Percentiles rank a stretch among this genome's conserved stretches.
Conservation (phyloP, 2,329 filamentous ascomycete species). For the Chaetomium sp. region DNA sequence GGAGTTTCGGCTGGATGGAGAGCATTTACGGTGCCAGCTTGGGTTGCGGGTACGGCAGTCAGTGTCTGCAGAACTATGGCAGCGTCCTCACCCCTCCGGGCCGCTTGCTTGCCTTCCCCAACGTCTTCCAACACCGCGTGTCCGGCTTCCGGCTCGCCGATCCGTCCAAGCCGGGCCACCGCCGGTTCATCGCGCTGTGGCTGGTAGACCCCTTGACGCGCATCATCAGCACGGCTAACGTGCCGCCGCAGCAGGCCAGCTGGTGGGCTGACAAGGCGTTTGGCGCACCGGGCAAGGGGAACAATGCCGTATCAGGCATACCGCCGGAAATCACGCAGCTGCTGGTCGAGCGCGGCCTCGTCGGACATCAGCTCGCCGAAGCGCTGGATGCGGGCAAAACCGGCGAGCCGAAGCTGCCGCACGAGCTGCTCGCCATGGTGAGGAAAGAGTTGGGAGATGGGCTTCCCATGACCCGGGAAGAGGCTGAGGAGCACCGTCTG, state of each 20-base stretch:
- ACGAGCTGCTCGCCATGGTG: slow-evolving; percentile 36
- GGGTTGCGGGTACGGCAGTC: background rate
- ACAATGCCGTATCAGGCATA: background rate
- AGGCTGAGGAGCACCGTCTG: slow-evolving; percentile 43
- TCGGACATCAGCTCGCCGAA: slow-evolving; percentile 37
- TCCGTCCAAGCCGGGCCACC: slow-evolving; percentile 53
- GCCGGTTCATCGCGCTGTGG: slow-evolving; percentile 59
- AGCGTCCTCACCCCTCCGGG: slow-evolving; percentile 45
- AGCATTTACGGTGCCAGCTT: slow-evolving; percentile 29
- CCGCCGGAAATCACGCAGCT: slow-evolving; percentile 28
- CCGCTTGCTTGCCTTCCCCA: slow-evolving; percentile 50
- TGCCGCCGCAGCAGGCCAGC: slow-evolving; percentile 43
- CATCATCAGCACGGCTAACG: slow-evolving; percentile 49
- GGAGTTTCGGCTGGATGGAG: slow-evolving; percentile 26
- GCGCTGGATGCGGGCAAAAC: background rate
- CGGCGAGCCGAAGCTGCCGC: slow-evolving; percentile 31
- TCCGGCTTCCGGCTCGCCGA: slow-evolving; percentile 54
- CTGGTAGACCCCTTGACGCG: slow-evolving; percentile 58
- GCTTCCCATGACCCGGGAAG: slow-evolving; percentile 35
- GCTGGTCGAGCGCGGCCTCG: slow-evolving; percentile 24
- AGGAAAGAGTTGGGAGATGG: slow-evolving; percentile 27
- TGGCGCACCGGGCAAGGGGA: slow-evolving; percentile 13
- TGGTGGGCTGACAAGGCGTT: slow-evolving; percentile 41
- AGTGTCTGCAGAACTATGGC: slow-evolving; percentile 47
- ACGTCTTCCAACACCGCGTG: slow-evolving; percentile 52